phyloP scores from a whole-genome alignment of 2,329 filamentous ascomycete genomes.

The Emmonsiellopsis sp. region DNA sequence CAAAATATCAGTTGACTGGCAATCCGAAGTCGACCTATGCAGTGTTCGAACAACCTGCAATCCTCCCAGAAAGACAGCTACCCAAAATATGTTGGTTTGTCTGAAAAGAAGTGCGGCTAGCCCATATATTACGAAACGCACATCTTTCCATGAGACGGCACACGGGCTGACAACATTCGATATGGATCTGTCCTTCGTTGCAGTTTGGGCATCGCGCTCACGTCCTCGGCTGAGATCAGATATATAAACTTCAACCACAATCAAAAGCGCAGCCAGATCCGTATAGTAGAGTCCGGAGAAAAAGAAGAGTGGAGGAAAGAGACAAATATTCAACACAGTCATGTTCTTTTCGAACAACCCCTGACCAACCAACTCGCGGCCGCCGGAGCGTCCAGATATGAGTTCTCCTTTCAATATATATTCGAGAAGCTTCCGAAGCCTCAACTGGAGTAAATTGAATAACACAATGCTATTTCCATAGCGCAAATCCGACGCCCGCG shows the following conservation, averaged over 20 bases:
- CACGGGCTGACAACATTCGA: neutral
- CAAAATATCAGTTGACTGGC: conserved; percentile 20
- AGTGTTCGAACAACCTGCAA: conserved; percentile 32
- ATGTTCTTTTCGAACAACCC: conserved; percentile 11
- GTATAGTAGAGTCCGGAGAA: conserved; percentile 95
- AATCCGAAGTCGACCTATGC: conserved; percentile 19
- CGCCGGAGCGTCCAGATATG: neutral
- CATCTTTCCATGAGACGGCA: conserved; percentile 14
- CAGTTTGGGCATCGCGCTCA: conserved; percentile 1
- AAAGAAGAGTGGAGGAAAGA: conserved; percentile 91
- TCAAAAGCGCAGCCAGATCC: conserved; percentile 70
- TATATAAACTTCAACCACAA: conserved; percentile 62
- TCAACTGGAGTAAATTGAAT: conserved; percentile 32
- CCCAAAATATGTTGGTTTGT: conserved; percentile 97
- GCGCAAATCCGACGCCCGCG: conserved; percentile 26
- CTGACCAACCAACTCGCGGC: conserved; percentile 9
- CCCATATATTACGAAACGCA: conserved; percentile 47
- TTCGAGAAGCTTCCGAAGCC: conserved; percentile 47
- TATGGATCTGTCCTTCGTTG: conserved; percentile 1
- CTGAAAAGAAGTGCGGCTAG: conserved; percentile 63
- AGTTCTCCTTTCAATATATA: conserved; percentile 24
- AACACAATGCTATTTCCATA: conserved; percentile 28
- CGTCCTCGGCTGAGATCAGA: conserved; percentile 31
- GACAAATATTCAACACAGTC: conserved; percentile 61
- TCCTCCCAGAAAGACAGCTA: conserved; percentile 44